Base-by-base conservation (phyloP, 345 rosid species). In the Arabis alpina region DNA sequence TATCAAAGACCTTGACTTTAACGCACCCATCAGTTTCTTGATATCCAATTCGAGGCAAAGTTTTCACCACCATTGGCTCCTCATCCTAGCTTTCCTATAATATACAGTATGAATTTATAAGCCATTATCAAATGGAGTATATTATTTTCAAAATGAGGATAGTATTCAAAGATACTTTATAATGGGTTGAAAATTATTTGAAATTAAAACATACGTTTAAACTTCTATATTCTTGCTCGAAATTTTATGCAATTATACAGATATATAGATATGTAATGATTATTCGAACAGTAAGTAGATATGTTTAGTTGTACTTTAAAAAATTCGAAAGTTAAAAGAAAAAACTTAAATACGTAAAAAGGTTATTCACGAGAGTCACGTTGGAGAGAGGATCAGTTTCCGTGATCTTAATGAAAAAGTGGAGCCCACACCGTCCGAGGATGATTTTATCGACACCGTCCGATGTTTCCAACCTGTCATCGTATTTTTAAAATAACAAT, bases 401-500 rank as follows among this genome's bases (percentile, higher is more conserved):
- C 68, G 73, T 74, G 78, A 67, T 59, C 23, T 43, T 36, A 10
- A 64, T 37, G 47, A 23, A 66, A 36, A 14, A 23, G 49, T 53
- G 68, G 73, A 43, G 8, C 78, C 78, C 73, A 36, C 52, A n/a
- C n/a, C n/a, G n/a, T n/a, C n/a, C 71, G 42, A 69, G 73, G 76
- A 62, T 56, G 73, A 75, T 81, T 62, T 58, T 48, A 71, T 65
- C 41, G 71, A 47, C 74, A 81, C 80, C 80, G 80, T 81, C 77
- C 76, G 84, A 81, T 81, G 80, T 73, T 78, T 68, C 77, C 60
- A 13, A 36, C 56, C 65, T 76, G 69, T 64, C 77, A 73, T 66
- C 57, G 62, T 67, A 23, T 57, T 39, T 57, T 0, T 12, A 47
- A 6, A 30, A 34, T 10, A 36, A 10, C 32, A 53, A 53, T 6